Evolutionary conservation across 2,329 filamentous ascomycete species (phyloP), one percentile per base, ranked within the genome.

Genomic region (Fusarium oligoseptatum): DNA sequence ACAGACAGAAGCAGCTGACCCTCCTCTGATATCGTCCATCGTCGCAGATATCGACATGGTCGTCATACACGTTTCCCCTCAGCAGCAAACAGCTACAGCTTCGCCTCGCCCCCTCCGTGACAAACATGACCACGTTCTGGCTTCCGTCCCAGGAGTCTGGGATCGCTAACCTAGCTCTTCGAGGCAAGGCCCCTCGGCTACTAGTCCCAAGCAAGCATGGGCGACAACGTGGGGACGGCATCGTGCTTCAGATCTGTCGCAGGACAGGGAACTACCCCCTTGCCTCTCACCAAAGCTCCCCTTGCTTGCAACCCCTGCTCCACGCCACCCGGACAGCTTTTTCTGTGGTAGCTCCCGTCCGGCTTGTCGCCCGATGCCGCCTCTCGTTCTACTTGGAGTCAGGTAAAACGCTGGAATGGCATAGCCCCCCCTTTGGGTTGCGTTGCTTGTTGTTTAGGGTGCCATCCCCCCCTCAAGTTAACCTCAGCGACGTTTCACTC

Each of bases 211-310:
- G 62, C 64, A 66, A 70, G 70, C 50, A 57, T 71, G 63, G 45
- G 61, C 72, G 68, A 77, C 77, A 71, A 64, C 71, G 72, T 77
- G 71, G 75, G 67, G 74, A 75, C 67, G 68, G 71, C 75, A 71
- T 78, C 68, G 76, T 87, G 86, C 86, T 79, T 87, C 86, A 87
- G 80, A 82, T 82, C 78, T 85, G 86, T 87, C 83, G 81, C 85
- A 87, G 82, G 77, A 83, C 82, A 83, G 80, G 84, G 84, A 79
- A 76, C 71, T 65, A 67, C 70, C 76, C 76, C 73, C 69, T 73
- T 73, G 70, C 74, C 71, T 69, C 71, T 78, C 70, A 58, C 74
- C 73, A 64, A 74, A 72, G 58, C 65, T 55, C 52, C 68, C 70
- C 64, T 62, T 71, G 62, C 70, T 66, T 60, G 52, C 11, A 10